phyloP scores from a whole-genome alignment of 805 yeast species.

The Saccharomyces kudriavzevii region DNA sequence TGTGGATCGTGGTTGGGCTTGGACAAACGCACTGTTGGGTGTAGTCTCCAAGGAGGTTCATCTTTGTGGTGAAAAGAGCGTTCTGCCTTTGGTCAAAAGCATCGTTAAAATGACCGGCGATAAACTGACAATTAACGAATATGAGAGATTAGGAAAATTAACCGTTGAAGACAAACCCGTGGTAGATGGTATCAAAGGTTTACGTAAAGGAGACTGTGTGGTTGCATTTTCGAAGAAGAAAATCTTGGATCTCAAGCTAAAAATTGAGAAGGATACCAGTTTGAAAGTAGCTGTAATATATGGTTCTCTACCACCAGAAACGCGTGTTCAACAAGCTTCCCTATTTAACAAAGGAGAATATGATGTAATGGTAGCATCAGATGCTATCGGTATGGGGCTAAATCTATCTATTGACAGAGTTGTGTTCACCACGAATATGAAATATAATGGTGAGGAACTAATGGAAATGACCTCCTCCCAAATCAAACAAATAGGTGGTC shows the following conservation, averaged over 20 bases:
- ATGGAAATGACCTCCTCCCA: conserved; percentile 50
- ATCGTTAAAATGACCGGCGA: conserved; percentile 72
- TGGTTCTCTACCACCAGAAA: conserved; percentile 94
- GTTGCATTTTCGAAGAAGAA: conserved; percentile 75
- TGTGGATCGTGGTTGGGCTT: conserved; percentile 74
- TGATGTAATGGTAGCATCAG: conserved; percentile 87
- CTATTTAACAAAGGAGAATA: conserved; percentile 71
- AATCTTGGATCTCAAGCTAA: conserved; percentile 60
- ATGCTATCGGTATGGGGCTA: conserved; percentile 96
- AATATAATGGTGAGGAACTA: conserved; percentile 58
- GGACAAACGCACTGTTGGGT: conserved; percentile 89
- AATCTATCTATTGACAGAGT: conserved; percentile 77
- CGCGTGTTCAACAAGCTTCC: conserved; percentile 74
- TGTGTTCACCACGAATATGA: conserved; percentile 58
- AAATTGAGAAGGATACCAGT: conserved; percentile 56
- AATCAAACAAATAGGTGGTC: conserved; percentile 87
- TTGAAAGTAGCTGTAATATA: conserved; percentile 80
- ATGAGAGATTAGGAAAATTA: conserved; percentile 68
- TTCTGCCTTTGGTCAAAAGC: conserved; percentile 56
- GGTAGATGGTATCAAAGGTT: conserved; percentile 13
- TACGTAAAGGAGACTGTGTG: conserved; percentile 73
- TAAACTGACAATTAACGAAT: conserved; percentile 57
- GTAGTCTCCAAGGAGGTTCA: conserved; percentile 80
- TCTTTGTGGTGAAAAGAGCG: conserved; percentile 86
- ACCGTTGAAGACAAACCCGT: conserved; percentile 41